phyloP scores from a whole-genome alignment of 1,284 basidiomycete species.

The Heliocybe sulcata region DNA sequence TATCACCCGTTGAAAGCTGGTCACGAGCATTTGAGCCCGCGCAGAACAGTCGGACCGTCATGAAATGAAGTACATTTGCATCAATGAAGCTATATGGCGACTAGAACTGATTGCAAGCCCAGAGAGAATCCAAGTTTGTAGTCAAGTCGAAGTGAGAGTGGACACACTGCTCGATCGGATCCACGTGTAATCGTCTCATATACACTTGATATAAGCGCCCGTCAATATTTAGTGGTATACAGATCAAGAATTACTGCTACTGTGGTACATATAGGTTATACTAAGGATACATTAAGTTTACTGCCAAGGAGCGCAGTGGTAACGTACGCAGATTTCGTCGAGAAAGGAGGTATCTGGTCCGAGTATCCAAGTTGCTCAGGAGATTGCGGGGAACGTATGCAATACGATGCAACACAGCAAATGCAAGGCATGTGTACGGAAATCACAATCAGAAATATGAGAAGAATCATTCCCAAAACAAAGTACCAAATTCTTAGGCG shows the following conservation, averaged over 20 bases:
- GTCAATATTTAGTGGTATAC: too few relatives aligned
- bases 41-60: too few relatives aligned
- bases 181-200: too few relatives aligned
- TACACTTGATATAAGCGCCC: background rate
- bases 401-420: background rate
- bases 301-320: background rate
- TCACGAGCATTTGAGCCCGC: slow-evolving; percentile 76
- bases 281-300: background rate
- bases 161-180: too few relatives aligned
- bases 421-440: background rate
- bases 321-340: background rate
- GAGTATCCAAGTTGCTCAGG: background rate
- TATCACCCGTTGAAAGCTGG: slow-evolving; percentile 57
- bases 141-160: too few relatives aligned
- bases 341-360: background rate
- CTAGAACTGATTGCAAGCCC: too few relatives aligned
- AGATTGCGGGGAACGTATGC: background rate
- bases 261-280: background rate
- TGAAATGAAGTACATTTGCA: too few relatives aligned
- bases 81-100: too few relatives aligned
- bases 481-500: slow-evolving; percentile 11
- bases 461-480: background rate
- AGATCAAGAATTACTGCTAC: background rate
- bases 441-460: background rate
- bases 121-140: too few relatives aligned